Percentiles rank a stretch among this genome's conserved stretches.
Conservation (phyloP, 1,284 basidiomycete species). For the Neonothopanus nambi region DNA sequence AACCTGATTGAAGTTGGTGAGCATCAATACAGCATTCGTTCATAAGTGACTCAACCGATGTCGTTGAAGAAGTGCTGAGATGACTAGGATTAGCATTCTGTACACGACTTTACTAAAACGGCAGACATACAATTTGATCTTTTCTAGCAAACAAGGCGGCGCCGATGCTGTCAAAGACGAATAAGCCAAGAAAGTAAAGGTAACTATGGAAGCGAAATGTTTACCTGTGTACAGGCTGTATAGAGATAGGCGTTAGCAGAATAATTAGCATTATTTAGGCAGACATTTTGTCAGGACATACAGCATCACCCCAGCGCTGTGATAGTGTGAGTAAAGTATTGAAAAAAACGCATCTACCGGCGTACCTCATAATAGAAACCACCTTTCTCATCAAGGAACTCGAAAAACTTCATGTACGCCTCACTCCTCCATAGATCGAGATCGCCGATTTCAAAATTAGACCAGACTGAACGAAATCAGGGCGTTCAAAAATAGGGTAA, state of each 20-base stretch:
- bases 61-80: slow-evolving; percentile 69
- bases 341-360: slow-evolving; percentile 8
- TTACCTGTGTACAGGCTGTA: slow-evolving; percentile 2
- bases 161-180: slow-evolving; percentile 74
- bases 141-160: slow-evolving; percentile 80
- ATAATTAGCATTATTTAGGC: neutral
- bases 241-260: neutral
- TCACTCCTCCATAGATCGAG: slow-evolving; percentile 83
- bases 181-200: neutral
- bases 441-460: slow-evolving; percentile 88
- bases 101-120: neutral
- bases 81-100: slow-evolving; percentile 14
- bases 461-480: slow-evolving; percentile 63
- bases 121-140: slow-evolving; percentile 62
- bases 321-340: neutral
- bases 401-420: slow-evolving; percentile 85
- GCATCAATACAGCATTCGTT: neutral
- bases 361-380: slow-evolving; percentile 90
- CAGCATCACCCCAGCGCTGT: slow-evolving; percentile 86
- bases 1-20: slow-evolving; percentile 34
- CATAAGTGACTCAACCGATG: slow-evolving; percentile 31
- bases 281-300: neutral
- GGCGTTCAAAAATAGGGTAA: neutral
- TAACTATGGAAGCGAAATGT: neutral
- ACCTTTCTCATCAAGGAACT: slow-evolving; percentile 79